Percentiles rank a stretch among this genome's conserved stretches.
Conservation (phyloP, 2,329 filamentous ascomycete species). For the Cytospora piceae region DNA sequence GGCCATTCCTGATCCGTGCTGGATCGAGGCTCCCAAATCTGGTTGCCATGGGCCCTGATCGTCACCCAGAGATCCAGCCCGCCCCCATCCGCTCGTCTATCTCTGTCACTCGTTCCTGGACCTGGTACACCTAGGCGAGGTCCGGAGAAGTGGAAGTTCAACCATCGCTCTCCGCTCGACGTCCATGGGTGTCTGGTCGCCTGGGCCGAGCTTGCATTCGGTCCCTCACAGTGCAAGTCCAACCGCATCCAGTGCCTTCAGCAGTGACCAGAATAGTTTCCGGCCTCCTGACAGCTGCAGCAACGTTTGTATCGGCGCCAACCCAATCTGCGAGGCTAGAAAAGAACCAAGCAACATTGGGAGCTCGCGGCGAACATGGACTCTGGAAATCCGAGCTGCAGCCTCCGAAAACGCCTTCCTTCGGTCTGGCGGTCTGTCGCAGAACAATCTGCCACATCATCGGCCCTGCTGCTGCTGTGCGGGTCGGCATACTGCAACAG, state of each 20-base stretch:
- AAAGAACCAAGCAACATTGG: not conserved
- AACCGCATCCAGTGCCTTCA: not conserved
- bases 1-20: slow-evolving; percentile 15
- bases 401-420: slow-evolving; percentile 9
- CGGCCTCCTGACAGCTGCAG: slow-evolving; percentile 2
- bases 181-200: slow-evolving; percentile 1
- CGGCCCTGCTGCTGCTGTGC: slow-evolving; percentile 19
- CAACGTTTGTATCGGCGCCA: not conserved
- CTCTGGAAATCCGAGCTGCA: not conserved
- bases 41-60: slow-evolving; percentile 10
- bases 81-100: slow-evolving; percentile 12
- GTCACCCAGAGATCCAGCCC: slow-evolving; percentile 15
- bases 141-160: slow-evolving; percentile 15
- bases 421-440: slow-evolving; percentile 14
- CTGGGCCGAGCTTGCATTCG: slow-evolving; percentile 3
- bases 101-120: slow-evolving; percentile 10
- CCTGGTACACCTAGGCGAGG: slow-evolving; percentile 26
- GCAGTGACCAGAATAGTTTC: not conserved
- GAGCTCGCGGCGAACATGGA: not conserved
- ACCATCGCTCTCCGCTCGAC: slow-evolving; percentile 2
- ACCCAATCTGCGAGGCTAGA: not conserved
- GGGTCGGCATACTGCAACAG: slow-evolving; percentile 11
- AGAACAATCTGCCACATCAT: slow-evolving; percentile 22
- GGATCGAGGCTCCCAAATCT: slow-evolving; percentile 5
- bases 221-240: not conserved